Base-by-base conservation (phyloP, 331 rosid genomes). In the Pyracantha coccinea region DNA sequence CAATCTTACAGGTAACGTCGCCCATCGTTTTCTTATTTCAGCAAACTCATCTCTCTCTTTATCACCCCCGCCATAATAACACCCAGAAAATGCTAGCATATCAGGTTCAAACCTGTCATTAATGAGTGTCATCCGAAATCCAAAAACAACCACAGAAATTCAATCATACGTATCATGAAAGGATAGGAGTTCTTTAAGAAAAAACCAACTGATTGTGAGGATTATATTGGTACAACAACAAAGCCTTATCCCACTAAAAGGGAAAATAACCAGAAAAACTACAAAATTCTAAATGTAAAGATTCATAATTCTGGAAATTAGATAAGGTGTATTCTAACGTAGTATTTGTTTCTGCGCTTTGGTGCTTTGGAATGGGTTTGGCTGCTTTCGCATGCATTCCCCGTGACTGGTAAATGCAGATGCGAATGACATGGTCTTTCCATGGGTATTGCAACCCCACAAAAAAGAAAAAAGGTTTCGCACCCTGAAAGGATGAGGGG, bases 31-130 rank as follows among this genome's bases (percentile, higher is more conserved):
- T 80, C 99, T 83, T 80, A 95, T 92, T 88, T 92, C 94, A 78
- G 91, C 89, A 61, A 92, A 97, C 65, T 95, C 98, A 1, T 16
- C 80, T 86, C 89, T 95, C 84, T 95, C 98, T 76, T 90, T 95
- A 47, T 92, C 98, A 77, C 99, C 99, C 78, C 99, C 99, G 14
- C 98, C 99, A 82, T 85, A 95, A 81, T 95, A 95, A 86, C 99
- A 95, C 53, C 98, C 90, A n/a, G 99, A 95, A 85, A 95, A 95
- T 54, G 99, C 99, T 57, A 95, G 92, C 99, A 95, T 95, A 84
- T 95, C 99, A 60, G 98, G 93, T 84, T 95, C 99, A 89, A 92
- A 95, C 92, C 99, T 95, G 86, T 63, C 84, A 86, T 66, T 38
- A 78, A 83, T 68, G 33, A 66, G 65, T 68, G 33, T 54, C 50